Evolutionary conservation across 495 filamentous ascomycete genomes (phyloP).

Genomic region (Xylona heveae): DNA sequence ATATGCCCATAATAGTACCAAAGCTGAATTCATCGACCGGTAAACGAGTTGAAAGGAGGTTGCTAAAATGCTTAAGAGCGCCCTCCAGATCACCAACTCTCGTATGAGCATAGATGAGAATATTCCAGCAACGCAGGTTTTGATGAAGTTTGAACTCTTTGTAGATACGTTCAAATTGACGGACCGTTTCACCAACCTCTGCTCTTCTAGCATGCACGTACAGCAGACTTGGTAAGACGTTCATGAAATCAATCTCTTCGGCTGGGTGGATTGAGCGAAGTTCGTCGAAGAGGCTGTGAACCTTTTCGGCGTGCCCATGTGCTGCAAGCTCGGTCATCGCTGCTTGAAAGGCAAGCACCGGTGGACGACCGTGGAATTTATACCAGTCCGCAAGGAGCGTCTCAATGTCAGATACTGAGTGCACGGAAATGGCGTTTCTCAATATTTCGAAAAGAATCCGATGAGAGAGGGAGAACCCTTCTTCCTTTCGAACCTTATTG

Average conservation of each 20-base stretch:
- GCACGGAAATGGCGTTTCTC: constrained; percentile 17
- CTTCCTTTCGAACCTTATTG: not conserved
- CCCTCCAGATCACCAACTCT: constrained; percentile 42
- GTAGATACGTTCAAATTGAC: constrained; percentile 35
- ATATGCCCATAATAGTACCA: constrained; percentile 48
- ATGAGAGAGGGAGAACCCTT: not conserved
- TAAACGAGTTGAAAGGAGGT: constrained; percentile 23
- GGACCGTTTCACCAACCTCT: constrained; percentile 30
- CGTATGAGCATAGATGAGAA: constrained; percentile 47
- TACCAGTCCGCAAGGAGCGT: constrained; percentile 33
- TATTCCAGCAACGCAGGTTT: constrained; percentile 45
- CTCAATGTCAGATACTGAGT: constrained; percentile 20
- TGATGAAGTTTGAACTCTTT: constrained; percentile 30
- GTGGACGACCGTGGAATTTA: constrained; percentile 15
- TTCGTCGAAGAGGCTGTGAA: constrained; percentile 35
- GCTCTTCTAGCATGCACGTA: constrained; percentile 42
- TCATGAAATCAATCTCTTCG: constrained; percentile 13
- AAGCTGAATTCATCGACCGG: constrained; percentile 39
- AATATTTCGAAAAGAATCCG: constrained; percentile 19
- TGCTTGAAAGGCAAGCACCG: constrained; percentile 22
- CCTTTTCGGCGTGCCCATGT: constrained; percentile 9
- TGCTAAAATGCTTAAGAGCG: constrained; percentile 34
- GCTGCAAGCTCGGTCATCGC: constrained; percentile 15
- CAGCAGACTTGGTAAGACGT: constrained; percentile 31
- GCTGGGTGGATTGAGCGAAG: constrained; percentile 18